A percentile compares a stretch with the other conserved stretches of the same genome.
phyloP scores from a whole-genome alignment of 768 basidiomycete species.

The Boletus fagicola region DNA sequence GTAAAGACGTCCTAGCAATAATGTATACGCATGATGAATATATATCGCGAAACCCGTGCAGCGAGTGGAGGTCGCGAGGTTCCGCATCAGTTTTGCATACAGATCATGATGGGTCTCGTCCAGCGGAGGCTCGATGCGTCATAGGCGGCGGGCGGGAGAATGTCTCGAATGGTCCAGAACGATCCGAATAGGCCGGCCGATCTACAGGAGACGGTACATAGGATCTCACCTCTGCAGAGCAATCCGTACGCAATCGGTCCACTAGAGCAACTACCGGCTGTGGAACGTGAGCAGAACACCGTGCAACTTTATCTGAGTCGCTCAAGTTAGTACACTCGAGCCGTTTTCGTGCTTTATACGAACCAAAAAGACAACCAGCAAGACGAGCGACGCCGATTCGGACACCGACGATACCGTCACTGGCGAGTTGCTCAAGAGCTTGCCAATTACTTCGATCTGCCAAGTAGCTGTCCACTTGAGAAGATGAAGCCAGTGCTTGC shows the following conservation, averaged over 20 bases:
- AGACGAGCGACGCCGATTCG: constrained; percentile 84
- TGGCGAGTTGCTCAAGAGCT: constrained; percentile 52
- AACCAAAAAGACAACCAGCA: constrained; percentile 54
- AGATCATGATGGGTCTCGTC: constrained; percentile 13
- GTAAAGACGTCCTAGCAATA: constrained; percentile 15
- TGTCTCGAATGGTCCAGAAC: constrained; percentile 30
- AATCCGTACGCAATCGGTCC: constrained; percentile 50
- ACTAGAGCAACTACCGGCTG: constrained; percentile 40
- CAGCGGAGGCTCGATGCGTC: constrained; percentile 7
- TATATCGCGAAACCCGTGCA: background rate
- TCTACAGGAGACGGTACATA: constrained; percentile 45
- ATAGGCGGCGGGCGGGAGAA: constrained; percentile 40
- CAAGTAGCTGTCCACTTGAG: constrained; percentile 36
- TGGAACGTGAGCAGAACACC: constrained; percentile 27
- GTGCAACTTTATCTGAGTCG: constrained; percentile 15
- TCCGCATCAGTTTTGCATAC: background rate
- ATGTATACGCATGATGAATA: constrained; percentile 16
- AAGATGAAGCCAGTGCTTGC: constrained; percentile 49
- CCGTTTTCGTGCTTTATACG: constrained; percentile 25
- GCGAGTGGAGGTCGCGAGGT: background rate
- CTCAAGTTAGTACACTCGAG: constrained; percentile 6
- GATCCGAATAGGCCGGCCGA: constrained; percentile 9
- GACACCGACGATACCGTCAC: constrained; percentile 77
- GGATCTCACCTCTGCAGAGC: constrained; percentile 59
- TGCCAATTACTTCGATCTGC: constrained; percentile 47